Conservation (phyloP, 2,329 filamentous ascomycete species). For the Blumeria graminis region DNA sequence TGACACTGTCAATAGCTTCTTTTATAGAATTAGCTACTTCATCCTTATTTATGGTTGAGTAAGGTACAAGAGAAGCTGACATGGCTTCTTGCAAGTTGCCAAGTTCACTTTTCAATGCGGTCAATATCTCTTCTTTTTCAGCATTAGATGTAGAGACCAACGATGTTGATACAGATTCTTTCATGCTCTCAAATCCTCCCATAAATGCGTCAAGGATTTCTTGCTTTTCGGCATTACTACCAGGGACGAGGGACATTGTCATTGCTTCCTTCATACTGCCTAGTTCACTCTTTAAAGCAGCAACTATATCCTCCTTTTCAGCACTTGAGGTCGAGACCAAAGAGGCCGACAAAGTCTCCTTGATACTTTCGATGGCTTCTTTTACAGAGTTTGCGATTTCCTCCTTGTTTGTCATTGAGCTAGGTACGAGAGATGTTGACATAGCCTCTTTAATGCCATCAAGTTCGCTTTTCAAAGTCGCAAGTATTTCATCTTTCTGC, state of each 20-base stretch:
- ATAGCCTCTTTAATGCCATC: slow-evolving; percentile 31
- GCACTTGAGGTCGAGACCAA: slow-evolving; percentile 12
- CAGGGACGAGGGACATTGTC: not conserved
- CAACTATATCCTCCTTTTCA: no score
- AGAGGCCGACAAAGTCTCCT: slow-evolving; percentile 28
- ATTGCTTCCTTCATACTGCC: not conserved
- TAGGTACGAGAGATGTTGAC: slow-evolving; percentile 35
- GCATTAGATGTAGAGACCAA: slow-evolving; percentile 2
- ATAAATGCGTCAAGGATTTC: slow-evolving; percentile 34
- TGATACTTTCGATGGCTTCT: slow-evolving; percentile 35
- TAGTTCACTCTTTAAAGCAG: not conserved
- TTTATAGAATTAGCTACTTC: slow-evolving; percentile 31
- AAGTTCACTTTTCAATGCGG: slow-evolving; percentile 1
- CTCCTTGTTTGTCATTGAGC: slow-evolving; percentile 21
- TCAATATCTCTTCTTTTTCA: slow-evolving; percentile 1
- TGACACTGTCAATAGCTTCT: slow-evolving; percentile 27
- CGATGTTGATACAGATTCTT: not conserved
- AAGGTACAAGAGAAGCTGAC: slow-evolving; percentile 30
- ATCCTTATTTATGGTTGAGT: no score
- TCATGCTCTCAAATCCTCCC: slow-evolving; percentile 30
- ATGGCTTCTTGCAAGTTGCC: slow-evolving; percentile 31
- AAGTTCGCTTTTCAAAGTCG: slow-evolving; percentile 1
- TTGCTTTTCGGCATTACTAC: not conserved
- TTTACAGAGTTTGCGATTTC: slow-evolving; percentile 26
- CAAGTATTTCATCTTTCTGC: slow-evolving; percentile 1